Conservation (phyloP, 2,329 filamentous ascomycete genomes). For the Fusarium nodosum region DNA sequence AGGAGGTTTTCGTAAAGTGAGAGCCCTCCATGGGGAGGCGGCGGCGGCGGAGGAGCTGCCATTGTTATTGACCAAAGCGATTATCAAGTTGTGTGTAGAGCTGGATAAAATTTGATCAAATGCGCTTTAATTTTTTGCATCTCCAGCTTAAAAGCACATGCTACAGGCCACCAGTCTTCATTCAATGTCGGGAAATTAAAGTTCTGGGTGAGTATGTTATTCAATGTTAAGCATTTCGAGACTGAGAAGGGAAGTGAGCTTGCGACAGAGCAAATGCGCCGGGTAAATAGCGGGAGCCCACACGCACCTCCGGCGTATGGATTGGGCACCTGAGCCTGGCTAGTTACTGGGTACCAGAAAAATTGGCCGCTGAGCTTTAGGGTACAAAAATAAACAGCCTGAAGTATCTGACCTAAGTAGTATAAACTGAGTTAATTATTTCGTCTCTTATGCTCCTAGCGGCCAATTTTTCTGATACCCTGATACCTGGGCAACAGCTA, state of each 20-base stretch:
- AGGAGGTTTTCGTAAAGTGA: conserved; percentile 90
- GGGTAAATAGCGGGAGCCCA: conserved; percentile 50
- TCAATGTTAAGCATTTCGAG: neutral
- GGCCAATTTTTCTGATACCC: too few species aligned
- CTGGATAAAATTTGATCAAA: neutral
- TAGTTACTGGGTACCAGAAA: too few species aligned
- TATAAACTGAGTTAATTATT: too few species aligned
- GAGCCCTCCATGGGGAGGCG: conserved; percentile 64
- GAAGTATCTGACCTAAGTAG: too few species aligned
- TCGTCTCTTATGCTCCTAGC: too few species aligned
- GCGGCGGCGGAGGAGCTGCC: conserved; percentile 50
- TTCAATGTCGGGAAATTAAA: neutral
- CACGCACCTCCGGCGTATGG: neutral
- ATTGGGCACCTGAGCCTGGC: neutral
- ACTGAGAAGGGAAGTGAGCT: neutral
- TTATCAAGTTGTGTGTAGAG: neutral
- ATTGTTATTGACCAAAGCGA: conserved; percentile 30
- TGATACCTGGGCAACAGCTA: conserved; percentile 1
- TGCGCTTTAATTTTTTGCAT: neutral
- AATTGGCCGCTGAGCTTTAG: too few species aligned
- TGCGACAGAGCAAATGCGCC: conserved; percentile 38
- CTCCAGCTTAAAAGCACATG: neutral
- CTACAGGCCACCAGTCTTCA: neutral
- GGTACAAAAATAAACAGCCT: too few species aligned
- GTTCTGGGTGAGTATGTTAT: neutral